Evolutionary conservation across 2,329 filamentous ascomycete species (phyloP).

Genomic region (Plectosphaerella plurivora): DNA sequence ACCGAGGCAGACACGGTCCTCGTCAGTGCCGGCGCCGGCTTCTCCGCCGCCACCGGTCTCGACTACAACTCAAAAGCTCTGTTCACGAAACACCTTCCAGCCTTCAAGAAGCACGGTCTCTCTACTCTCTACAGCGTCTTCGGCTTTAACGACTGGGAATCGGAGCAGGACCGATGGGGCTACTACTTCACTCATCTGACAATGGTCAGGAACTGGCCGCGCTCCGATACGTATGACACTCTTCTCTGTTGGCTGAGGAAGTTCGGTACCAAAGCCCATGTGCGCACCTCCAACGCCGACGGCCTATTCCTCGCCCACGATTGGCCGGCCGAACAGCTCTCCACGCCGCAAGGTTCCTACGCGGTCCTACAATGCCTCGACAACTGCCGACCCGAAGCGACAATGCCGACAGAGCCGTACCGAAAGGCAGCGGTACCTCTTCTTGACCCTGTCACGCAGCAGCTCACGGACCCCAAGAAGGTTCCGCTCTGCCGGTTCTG

Average conservation of each 20-base stretch:
- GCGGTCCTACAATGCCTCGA: conserved; percentile 21
- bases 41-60: conserved; percentile 26
- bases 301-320: conserved; percentile 23
- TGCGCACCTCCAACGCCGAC: conserved; percentile 27
- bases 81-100: conserved; percentile 22
- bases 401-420: conserved; percentile 14
- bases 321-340: conserved; percentile 15
- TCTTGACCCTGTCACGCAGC: conserved; percentile 16
- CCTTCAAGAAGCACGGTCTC: conserved; percentile 21
- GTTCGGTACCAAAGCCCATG: conserved; percentile 7
- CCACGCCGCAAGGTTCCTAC: conserved; percentile 26
- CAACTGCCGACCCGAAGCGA: conserved; percentile 21
- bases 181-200: conserved; percentile 25
- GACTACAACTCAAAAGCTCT: conserved; percentile 24
- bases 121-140: conserved; percentile 26
- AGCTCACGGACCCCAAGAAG: conserved; percentile 9
- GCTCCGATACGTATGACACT: conserved; percentile 15
- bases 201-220: conserved; percentile 19
- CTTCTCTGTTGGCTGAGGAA: conserved; percentile 9
- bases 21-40: conserved; percentile 25
- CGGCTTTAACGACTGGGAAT: conserved; percentile 21
- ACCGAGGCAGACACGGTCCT: conserved; percentile 17
- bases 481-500: conserved; percentile 12
- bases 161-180: conserved; percentile 22
- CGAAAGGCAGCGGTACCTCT: conserved; percentile 16